phyloP scores from a whole-genome alignment of 495 filamentous ascomycete species.

The Lichina pygmaea region DNA sequence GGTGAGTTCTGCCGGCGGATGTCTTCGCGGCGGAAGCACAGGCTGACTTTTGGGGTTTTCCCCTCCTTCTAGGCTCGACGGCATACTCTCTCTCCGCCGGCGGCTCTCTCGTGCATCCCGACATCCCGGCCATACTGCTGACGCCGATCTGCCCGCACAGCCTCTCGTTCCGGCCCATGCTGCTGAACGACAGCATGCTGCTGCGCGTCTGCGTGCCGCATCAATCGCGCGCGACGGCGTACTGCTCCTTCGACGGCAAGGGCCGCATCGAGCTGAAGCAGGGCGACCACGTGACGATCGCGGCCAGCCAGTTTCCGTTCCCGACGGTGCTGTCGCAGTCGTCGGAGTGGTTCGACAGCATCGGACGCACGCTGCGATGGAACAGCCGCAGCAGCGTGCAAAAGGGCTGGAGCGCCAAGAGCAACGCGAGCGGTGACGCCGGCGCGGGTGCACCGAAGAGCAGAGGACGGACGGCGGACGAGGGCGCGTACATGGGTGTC shows the following conservation, averaged over 20 bases:
- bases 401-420: constrained; percentile 30
- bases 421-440: too few species aligned
- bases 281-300: constrained; percentile 85
- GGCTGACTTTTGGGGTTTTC: too few species aligned
- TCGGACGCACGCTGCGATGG: constrained; percentile 75
- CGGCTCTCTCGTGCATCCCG: constrained; percentile 83
- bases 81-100: constrained; percentile 92
- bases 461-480: too few species aligned
- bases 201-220: constrained; percentile 68
- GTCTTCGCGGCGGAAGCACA: background rate
- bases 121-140: constrained; percentile 88
- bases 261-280: constrained; percentile 71
- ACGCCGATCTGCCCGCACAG: constrained; percentile 97
- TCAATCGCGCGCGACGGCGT: constrained; percentile 67
- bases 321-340: constrained; percentile 58
- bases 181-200: constrained; percentile 85
- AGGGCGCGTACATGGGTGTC: too few species aligned
- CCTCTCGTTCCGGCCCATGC: constrained; percentile 87
- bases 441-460: too few species aligned
- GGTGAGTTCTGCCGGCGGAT: constrained; percentile 18
- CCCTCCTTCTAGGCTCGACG: constrained; percentile 44
- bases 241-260: constrained; percentile 92
- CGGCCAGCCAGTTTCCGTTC: constrained; percentile 85
- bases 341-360: constrained; percentile 82
- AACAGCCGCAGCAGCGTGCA: constrained; percentile 69